Percentiles rank a stretch among this genome's conserved stretches.
Conservation (phyloP, 2,329 filamentous ascomycete species). For the Curvularia sp. region DNA sequence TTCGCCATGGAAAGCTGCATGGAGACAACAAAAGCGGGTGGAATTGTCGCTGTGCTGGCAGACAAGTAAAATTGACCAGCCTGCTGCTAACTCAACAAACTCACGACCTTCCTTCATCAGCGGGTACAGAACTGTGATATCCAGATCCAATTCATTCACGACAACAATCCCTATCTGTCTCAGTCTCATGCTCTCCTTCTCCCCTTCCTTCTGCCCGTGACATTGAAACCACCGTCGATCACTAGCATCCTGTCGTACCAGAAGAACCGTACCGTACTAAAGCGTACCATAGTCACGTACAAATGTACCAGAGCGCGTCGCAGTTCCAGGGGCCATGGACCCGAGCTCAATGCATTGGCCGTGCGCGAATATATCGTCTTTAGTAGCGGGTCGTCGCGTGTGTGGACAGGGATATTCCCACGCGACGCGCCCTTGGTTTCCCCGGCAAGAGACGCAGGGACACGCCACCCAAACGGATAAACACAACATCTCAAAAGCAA, state of each 20-base stretch:
- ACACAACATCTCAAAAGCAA: constrained; percentile 24
- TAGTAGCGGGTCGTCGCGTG: constrained; percentile 9
- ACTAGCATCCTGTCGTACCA: background rate
- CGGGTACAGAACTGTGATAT: background rate
- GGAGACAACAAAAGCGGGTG: background rate
- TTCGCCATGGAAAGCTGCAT: background rate
- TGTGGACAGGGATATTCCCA: constrained; percentile 20
- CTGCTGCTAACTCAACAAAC: background rate
- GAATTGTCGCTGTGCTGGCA: background rate
- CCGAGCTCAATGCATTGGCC: constrained; percentile 26
- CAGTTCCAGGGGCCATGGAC: constrained; percentile 15
- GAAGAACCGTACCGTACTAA: background rate
- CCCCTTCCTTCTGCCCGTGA: background rate
- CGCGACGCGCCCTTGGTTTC: constrained; percentile 17
- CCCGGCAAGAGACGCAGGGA: constrained; percentile 30
- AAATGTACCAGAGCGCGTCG: background rate
- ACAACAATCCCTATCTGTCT: background rate
- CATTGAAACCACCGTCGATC: background rate
- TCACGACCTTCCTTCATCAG: background rate
- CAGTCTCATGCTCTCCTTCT: background rate
- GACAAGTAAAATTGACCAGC: background rate
- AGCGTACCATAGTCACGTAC: background rate
- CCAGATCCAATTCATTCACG: background rate
- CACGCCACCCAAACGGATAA: constrained; percentile 4
- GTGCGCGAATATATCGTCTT: constrained; percentile 6